phyloP scores from a whole-genome alignment of 371 early-diverging fungal species.

The Lichtheimia corymbifera region DNA sequence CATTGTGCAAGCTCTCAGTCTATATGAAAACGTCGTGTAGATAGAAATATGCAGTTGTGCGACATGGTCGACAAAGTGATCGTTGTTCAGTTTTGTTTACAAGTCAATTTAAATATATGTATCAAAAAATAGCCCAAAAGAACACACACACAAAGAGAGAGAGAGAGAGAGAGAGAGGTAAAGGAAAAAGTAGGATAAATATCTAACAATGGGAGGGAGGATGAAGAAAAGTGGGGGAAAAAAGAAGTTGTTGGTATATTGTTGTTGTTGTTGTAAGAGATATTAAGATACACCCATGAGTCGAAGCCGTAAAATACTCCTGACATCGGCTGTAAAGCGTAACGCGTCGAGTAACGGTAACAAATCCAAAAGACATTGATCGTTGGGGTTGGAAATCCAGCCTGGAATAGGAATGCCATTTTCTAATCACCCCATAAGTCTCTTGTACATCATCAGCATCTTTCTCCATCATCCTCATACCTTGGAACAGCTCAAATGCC shows the following conservation, averaged over 20 bases:
- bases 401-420: conserved; percentile 86
- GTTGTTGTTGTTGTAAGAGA: not conserved
- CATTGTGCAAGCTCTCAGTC: conserved; percentile 84
- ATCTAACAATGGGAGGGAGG: no score
- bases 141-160: no score
- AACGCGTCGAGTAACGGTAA: conserved; percentile 86
- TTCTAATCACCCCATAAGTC: conserved; percentile 41
- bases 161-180: no score
- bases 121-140: no score
- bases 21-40: conserved; percentile 85
- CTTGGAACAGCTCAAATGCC: conserved; percentile 82
- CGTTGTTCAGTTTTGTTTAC: no score
- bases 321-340: conserved; percentile 82
- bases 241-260: no score
- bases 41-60: not conserved
- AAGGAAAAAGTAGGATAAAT: no score
- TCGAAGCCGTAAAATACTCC: conserved; percentile 58
- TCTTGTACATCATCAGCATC: not conserved
- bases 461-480: conserved; percentile 36
- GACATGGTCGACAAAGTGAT: no score
- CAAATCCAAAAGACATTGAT: conserved; percentile 82
- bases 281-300: conserved; percentile 12
- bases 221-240: no score
- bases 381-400: conserved; percentile 80
- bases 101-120: no score